Evolutionary conservation across 768 basidiomycete genomes (phyloP).

Genomic region (Amanita fuliginea): DNA sequence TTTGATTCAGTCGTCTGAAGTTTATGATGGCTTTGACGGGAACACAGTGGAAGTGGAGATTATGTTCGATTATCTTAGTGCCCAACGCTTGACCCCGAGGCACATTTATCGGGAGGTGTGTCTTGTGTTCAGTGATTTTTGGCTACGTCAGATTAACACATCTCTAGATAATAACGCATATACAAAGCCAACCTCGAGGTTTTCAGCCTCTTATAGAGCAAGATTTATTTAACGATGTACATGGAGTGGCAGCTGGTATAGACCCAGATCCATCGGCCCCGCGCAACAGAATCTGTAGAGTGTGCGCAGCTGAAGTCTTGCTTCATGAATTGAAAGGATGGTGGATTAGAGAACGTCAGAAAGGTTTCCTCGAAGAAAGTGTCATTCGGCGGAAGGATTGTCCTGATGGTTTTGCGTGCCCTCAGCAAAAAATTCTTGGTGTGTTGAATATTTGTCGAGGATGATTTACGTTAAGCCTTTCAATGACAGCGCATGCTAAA

Average conservation of each 20-base stretch:
- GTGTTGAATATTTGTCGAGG: conserved; percentile 14
- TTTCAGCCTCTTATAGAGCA: conserved; percentile 60
- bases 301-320: conserved; percentile 66
- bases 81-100: conserved; percentile 48
- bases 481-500: conserved; percentile 48
- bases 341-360: conserved; percentile 74
- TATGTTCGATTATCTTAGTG: conserved; percentile 70
- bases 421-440: conserved; percentile 58
- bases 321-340: conserved; percentile 70
- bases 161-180: conserved; percentile 48
- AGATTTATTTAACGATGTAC: conserved; percentile 62
- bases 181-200: conserved; percentile 47
- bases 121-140: conserved; percentile 2
- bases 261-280: conserved; percentile 50
- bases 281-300: conserved; percentile 53
- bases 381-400: conserved; percentile 61
- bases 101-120: conserved; percentile 71
- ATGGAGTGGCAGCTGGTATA: conserved; percentile 40
- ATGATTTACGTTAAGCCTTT: conserved; percentile 6
- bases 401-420: conserved; percentile 46
- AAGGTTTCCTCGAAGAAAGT: conserved; percentile 47
- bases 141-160: not conserved
- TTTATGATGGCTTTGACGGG: conserved; percentile 73
- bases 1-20: conserved; percentile 61
- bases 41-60: conserved; percentile 78